phyloP scores from a whole-genome alignment of 805 yeast species.

The Babjeviella inositovora region DNA sequence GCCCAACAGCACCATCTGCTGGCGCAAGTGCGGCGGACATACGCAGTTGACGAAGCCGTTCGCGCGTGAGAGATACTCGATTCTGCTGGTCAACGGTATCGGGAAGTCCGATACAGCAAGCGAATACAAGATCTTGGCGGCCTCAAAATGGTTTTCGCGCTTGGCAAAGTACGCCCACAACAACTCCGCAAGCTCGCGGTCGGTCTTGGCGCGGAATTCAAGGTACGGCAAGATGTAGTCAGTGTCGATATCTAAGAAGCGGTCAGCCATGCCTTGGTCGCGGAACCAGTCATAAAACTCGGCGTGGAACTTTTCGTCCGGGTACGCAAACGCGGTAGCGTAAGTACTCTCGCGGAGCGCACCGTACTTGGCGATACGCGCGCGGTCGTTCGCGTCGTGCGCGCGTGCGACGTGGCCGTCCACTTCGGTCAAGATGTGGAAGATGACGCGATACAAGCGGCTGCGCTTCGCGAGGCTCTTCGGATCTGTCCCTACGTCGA shows the following conservation, averaged over 20 bases:
- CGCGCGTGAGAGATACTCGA: conserved; percentile 82
- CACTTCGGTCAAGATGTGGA: too few relatives aligned
- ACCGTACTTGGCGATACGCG: conserved; percentile 28
- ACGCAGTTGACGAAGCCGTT: conserved; percentile 83
- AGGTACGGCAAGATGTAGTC: conserved; percentile 68
- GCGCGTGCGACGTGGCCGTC: too few relatives aligned
- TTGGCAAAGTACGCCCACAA: conserved; percentile 84
- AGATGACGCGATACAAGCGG: too few relatives aligned
- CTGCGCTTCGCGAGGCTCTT: too few relatives aligned
- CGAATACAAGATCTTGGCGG: conserved; percentile 68
- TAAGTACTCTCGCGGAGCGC: conserved; percentile 61
- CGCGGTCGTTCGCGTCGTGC: neutral
- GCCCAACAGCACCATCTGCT: conserved; percentile 57
- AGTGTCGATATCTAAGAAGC: conserved; percentile 66
- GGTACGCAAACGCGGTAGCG: conserved; percentile 51
- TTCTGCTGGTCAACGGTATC: conserved; percentile 53
- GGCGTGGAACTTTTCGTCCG: conserved; percentile 81
- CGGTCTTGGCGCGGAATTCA: conserved; percentile 45
- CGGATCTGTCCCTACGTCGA: conserved; percentile 49
- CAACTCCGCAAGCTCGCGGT: conserved; percentile 62
- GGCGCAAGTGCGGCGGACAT: conserved; percentile 63
- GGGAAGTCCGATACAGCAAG: conserved; percentile 63
- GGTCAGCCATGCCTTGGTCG: conserved; percentile 58
- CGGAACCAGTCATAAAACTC: conserved; percentile 89
- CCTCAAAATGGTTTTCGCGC: conserved; percentile 59